A percentile compares a stretch with the other conserved stretches of the same genome.
Conservation (phyloP, 805 yeast species). For the Debaryomyces prosopidis region DNA sequence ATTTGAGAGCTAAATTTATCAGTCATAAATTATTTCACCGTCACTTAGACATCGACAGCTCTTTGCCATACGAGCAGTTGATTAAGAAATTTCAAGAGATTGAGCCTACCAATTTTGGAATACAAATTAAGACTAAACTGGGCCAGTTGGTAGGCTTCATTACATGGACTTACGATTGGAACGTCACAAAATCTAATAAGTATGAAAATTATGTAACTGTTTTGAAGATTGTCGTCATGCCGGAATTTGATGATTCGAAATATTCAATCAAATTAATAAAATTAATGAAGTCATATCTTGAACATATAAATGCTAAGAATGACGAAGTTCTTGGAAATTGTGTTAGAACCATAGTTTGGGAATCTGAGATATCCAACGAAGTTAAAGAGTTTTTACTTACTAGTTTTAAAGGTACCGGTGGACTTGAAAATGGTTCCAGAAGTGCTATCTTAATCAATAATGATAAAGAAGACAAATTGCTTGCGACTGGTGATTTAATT, state of each 20-base stretch:
- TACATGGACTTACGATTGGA: slow-evolving; percentile 42
- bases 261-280: slow-evolving; percentile 14
- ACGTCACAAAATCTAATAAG: slow-evolving; percentile 1
- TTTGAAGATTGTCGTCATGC: slow-evolving; percentile 25
- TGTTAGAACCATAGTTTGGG: slow-evolving; percentile 32
- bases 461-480: slow-evolving; percentile 22
- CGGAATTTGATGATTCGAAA: slow-evolving; percentile 16
- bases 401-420: slow-evolving; percentile 16
- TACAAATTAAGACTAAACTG: slow-evolving; percentile 18
- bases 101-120: slow-evolving; percentile 34
- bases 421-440: slow-evolving; percentile 33
- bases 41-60: slow-evolving; percentile 13
- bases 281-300: slow-evolving; percentile 10
- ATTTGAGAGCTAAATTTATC: slow-evolving; percentile 36
- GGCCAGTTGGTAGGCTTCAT: slow-evolving; percentile 28
- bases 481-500: slow-evolving; percentile 25
- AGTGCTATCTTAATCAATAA: slow-evolving; percentile 34
- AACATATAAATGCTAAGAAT: background rate
- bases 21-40: slow-evolving; percentile 21
- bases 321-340: slow-evolving; percentile 2
- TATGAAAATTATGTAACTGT: slow-evolving; percentile 25
- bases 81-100: slow-evolving; percentile 20
- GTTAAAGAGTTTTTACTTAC: slow-evolving; percentile 15
- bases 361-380: slow-evolving; percentile 25
- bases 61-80: slow-evolving; percentile 18